phyloP scores from a whole-genome alignment of 768 basidiomycete species.

The Rhizopogon sp. region DNA sequence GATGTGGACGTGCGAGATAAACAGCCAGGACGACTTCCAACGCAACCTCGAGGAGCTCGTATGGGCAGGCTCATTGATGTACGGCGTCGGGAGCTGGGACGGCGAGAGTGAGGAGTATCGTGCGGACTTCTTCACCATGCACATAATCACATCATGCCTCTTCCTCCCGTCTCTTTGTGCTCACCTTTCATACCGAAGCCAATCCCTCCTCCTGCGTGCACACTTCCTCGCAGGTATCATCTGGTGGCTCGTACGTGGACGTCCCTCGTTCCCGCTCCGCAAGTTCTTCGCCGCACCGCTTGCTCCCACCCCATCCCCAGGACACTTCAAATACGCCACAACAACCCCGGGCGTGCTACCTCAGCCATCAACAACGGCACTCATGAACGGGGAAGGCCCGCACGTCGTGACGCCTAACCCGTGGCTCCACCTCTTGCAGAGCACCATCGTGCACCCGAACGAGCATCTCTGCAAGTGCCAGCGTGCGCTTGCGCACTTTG shows the following conservation, averaged over 20 bases:
- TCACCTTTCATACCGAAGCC: constrained; percentile 51
- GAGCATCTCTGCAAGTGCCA: constrained; percentile 50
- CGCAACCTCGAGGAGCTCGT: constrained; percentile 57
- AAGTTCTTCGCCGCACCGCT: constrained; percentile 40
- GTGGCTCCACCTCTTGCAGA: constrained; percentile 55
- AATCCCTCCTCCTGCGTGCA: constrained; percentile 49
- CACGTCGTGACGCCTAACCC: constrained; percentile 42
- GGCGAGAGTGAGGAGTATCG: constrained; percentile 34
- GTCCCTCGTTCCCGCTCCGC: constrained; percentile 42
- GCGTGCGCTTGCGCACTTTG: constrained; percentile 46
- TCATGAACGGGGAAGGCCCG: constrained; percentile 28
- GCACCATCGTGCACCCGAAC: constrained; percentile 51
- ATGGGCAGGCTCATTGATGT: constrained; percentile 55
- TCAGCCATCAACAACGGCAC: constrained; percentile 17
- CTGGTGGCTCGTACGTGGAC: constrained; percentile 56
- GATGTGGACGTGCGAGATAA: constrained; percentile 40
- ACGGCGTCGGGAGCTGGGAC: constrained; percentile 54
- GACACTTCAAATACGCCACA: constrained; percentile 18
- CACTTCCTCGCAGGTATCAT: constrained; percentile 50
- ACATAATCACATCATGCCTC: constrained; percentile 63
- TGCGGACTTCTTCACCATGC: constrained; percentile 71
- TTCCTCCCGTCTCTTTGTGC: constrained; percentile 52
- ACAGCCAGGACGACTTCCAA: constrained; percentile 33
- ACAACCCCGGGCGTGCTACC: constrained; percentile 17
- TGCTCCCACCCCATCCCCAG: constrained; percentile 12